Evolutionary conservation across 805 yeast genomes (phyloP), one percentile per base, ranked within the genome.

Genomic region (Schwanniomyces polymorphus): DNA sequence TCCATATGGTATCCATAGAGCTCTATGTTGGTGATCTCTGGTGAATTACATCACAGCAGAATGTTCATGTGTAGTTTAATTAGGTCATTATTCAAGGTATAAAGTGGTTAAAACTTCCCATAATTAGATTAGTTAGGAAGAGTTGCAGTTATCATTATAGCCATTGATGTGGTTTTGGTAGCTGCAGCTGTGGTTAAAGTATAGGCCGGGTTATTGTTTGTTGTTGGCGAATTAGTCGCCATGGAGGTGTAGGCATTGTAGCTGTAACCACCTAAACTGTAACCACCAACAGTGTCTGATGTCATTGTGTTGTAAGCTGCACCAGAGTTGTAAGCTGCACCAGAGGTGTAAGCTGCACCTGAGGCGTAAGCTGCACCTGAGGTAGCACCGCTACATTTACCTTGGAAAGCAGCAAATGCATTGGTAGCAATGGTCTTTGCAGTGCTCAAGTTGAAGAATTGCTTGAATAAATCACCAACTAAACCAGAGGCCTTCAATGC

Each of bases 381-480:
- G 23, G 3, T 4, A 21, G 23, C 23, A 2, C 42, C 41, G 17
- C 54, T 46, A 56, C 72, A 64, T 39, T 55, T 51, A 34, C 76
- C 74, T 21, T 67, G 63, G 47, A 62, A 63, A 2, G 75, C 76
- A 21, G 71, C 68, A 47, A 71, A 60, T 1, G 75, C 72, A 41
- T 68, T 70, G 41, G 63, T 55, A 18, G 61, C 59, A 33, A 72
- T 68, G 14, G 69, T 66, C 37, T 60, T 43, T 49, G 70, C 63
- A 40, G 74, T 72, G 37, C 57, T 43, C 38, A 64, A 54, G 42
- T 62, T 65, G 47, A 69, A 60, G 42, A 72, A 54, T 44, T 69
- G 63, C 45, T 61, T 56, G 48, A 72, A 56, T 48, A 72, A 68
- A 47, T 58, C 58, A 14, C 63, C 55, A 41, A 67, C 61, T 52